Evolutionary conservation across 495 filamentous ascomycete genomes (phyloP), one percentile per base, ranked within the genome.

Genomic region (Lichenothelia convexa): DNA sequence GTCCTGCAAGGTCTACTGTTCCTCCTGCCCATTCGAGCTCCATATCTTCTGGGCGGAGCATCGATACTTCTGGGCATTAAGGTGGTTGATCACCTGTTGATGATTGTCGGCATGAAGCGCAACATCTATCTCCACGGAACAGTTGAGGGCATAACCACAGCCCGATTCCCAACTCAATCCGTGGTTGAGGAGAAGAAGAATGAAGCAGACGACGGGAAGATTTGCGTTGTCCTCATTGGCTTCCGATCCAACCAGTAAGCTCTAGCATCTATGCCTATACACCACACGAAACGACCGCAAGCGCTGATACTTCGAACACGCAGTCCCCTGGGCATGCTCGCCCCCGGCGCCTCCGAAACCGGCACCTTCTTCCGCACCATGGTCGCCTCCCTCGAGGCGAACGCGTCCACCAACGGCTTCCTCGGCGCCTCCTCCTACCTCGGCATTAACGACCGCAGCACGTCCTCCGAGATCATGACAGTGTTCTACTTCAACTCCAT

Each of bases 401-500:
- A n/a, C n/a, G n/a, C n/a, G n/a, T n/a, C n/a, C n/a, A n/a, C n/a
- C n/a, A n/a, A n/a, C 36, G 49, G 45, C 19, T 37, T 48, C 17
- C 41, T 50, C 5, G 50, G 49, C 21, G 21, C 37, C n/a, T 36
- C 40, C 12, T 16, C 6, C 23, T 49, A 37, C 39, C 18, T 45
- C 4, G 35, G 30, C 34, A 38, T 11, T 26, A 32, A 17, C 19
- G 50, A 45, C 12, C 41, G 45, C 17, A 31, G 39, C 3, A 50
- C 47, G 0, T 43, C 43, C 5, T 59, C 61, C 38, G 60, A 66
- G 39, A 16, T 51, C 6, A 47, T 67, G 36, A 34, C 35, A 0
- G 32, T 65, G 1, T 55, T 56, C 36, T 73, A 73, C 49, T 65
- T 70, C 41, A 54, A 55, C 7, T 39, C 46, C 31, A 34, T 61